phyloP scores from a whole-genome alignment of 306 rosid genomes.

The Aeschynomene evenia region DNA sequence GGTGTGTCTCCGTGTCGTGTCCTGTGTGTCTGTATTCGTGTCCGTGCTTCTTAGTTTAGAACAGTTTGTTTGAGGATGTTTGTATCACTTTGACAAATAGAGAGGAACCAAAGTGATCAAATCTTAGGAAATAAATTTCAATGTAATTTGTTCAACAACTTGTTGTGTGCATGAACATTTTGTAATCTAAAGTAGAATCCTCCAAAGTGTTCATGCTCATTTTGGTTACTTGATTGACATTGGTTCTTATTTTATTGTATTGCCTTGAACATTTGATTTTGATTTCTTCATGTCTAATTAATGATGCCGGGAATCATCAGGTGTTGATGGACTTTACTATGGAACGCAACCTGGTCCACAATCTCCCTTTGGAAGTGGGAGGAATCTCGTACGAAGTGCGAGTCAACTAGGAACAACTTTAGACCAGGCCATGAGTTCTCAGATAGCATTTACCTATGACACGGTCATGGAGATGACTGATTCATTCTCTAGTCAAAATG shows the following conservation, averaged over 20 bases:
- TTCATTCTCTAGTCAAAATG: slow-evolving; percentile 57
- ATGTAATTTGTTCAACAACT: too few relatives aligned
- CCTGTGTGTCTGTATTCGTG: too few relatives aligned
- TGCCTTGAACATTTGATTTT: not conserved
- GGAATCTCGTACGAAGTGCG: slow-evolving; percentile 28
- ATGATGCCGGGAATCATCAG: slow-evolving; percentile 29
- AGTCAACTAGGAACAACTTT: slow-evolving; percentile 26
- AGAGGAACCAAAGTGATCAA: too few relatives aligned
- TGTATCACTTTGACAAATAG: too few relatives aligned
- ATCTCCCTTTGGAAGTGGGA: slow-evolving; percentile 42
- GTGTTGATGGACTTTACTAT: slow-evolving; percentile 54
- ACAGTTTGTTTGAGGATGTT: too few relatives aligned
- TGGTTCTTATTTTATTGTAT: not conserved
- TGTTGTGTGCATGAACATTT: too few relatives aligned
- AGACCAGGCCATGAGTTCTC: slow-evolving; percentile 42
- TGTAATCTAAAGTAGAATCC: not conserved
- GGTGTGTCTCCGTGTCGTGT: too few relatives aligned
- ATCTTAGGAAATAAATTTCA: too few relatives aligned
- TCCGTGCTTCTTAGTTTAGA: too few relatives aligned
- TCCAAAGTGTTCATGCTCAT: not conserved
- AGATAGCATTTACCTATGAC: slow-evolving; percentile 64
- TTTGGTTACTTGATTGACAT: not conserved
- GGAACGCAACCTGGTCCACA: slow-evolving; percentile 40
- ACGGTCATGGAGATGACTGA: slow-evolving; percentile 65
- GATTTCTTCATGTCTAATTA: slow-evolving; percentile 13